These are phyloP conservation scores for Vigna angularis DNA, from an alignment of 306 rosid genomes.

Conservation along the genomic window DNA sequence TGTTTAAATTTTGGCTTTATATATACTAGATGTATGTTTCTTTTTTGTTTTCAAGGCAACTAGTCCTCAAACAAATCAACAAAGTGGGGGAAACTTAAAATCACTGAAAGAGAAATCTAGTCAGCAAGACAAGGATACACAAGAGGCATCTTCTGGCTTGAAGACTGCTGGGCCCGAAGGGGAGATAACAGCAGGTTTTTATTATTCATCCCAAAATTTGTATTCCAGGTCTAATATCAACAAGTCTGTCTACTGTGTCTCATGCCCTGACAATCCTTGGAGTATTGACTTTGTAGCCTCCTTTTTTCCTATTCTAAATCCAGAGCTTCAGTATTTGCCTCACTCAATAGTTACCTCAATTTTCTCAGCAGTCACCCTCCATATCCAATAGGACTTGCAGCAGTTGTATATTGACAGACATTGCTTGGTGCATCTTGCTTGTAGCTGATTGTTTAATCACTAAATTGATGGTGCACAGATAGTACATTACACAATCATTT, in stretches of 20 bases:
- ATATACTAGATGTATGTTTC: constrained; percentile 19
- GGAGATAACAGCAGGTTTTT: constrained; percentile 69
- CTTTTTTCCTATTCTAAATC: constrained; percentile 24
- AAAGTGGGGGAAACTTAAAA: constrained; percentile 64
- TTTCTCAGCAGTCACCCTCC: not conserved
- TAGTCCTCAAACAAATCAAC: constrained; percentile 67
- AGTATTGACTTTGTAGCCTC: constrained; percentile 28
- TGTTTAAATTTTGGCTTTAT: constrained; percentile 30
- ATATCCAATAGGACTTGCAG: constrained; percentile 22
- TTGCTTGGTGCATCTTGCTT: constrained; percentile 24
- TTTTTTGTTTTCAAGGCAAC: constrained; percentile 56
- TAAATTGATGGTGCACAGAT: constrained; percentile 30
- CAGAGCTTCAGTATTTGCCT: constrained; percentile 27
- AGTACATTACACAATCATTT: constrained; percentile 14
- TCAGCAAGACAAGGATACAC: constrained; percentile 59
- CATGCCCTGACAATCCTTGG: constrained; percentile 10
- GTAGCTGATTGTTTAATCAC: constrained; percentile 39
- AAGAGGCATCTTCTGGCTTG: constrained; percentile 59
- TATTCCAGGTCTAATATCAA: constrained; percentile 26
- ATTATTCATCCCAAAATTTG: constrained; percentile 37
- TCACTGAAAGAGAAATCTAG: constrained; percentile 66
- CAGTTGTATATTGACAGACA: constrained; percentile 17
- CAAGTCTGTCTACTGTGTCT: constrained; percentile 25
- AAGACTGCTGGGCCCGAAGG: constrained; percentile 69
- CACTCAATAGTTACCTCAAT: constrained; percentile 27